Conservation (phyloP, 768 basidiomycete species). For the Boletus reticulatus region DNA sequence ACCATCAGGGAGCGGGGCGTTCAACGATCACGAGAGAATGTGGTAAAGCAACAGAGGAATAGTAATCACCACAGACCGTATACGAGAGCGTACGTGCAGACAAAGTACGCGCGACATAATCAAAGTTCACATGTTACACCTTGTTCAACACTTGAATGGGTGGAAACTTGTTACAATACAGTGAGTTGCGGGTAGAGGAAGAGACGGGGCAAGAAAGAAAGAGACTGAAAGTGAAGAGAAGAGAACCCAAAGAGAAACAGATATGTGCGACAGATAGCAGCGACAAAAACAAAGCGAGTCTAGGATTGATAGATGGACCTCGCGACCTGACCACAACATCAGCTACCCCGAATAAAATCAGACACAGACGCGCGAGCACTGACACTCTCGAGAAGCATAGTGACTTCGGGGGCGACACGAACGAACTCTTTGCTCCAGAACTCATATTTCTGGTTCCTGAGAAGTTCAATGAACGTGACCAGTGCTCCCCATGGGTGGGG, state of each 20-base stretch:
- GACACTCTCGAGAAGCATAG: slow-evolving; percentile 81
- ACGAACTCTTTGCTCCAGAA: slow-evolving; percentile 91
- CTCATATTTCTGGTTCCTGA: slow-evolving; percentile 86
- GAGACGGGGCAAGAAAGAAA: slow-evolving; percentile 19
- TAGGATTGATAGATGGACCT: slow-evolving; percentile 76
- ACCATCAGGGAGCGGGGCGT: slow-evolving; percentile 11
- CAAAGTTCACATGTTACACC: slow-evolving; percentile 49
- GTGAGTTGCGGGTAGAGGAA: slow-evolving; percentile 50
- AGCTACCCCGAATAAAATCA: background rate
- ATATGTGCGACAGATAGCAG: slow-evolving; percentile 83
- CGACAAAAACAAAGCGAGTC: slow-evolving; percentile 56
- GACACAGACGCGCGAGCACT: slow-evolving; percentile 28
- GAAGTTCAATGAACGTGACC: slow-evolving; percentile 90
- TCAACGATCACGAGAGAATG: slow-evolving; percentile 10
- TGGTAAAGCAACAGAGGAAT: slow-evolving; percentile 11
- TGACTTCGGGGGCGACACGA: slow-evolving; percentile 82
- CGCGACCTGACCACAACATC: slow-evolving; percentile 53
- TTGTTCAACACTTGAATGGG: slow-evolving; percentile 58
- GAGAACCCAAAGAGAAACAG: slow-evolving; percentile 62
- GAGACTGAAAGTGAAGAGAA: slow-evolving; percentile 15
- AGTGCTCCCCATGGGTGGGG: slow-evolving; percentile 97
- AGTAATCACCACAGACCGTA: slow-evolving; percentile 13
- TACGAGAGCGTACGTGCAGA: slow-evolving; percentile 12
- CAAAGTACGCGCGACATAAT: slow-evolving; percentile 30
- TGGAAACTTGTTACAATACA: slow-evolving; percentile 77